Evolutionary conservation across 1,139 yeast genomes (phyloP).

Genomic region (Sugiyamaella novakii): DNA sequence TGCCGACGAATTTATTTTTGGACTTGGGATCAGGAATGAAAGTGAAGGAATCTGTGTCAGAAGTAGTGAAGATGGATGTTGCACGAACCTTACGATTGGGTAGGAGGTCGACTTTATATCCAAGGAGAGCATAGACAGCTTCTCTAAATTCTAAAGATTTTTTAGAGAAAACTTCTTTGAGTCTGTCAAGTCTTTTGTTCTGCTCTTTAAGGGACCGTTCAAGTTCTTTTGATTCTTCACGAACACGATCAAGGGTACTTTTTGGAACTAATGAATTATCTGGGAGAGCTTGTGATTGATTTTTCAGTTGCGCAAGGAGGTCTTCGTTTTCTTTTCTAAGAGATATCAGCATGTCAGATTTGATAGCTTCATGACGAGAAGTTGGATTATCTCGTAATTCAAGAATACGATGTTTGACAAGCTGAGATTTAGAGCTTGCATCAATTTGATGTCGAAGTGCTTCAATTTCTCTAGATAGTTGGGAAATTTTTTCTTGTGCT

Average conservation of each 20-base stretch:
- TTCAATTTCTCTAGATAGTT: constrained; percentile 33
- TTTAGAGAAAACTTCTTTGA: constrained; percentile 64
- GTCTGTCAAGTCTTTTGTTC: constrained; percentile 59
- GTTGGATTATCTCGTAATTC: constrained; percentile 72
- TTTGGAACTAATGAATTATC: constrained; percentile 51
- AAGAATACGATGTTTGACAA: constrained; percentile 52
- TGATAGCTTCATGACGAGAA: constrained; percentile 63
- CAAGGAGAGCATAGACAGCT: constrained; percentile 68
- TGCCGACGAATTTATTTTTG: constrained; percentile 40
- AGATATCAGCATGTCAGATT: constrained; percentile 54
- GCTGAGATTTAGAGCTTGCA: constrained; percentile 31
- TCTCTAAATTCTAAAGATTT: constrained; percentile 76
- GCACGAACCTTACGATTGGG: constrained; percentile 69
- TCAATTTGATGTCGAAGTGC: constrained; percentile 36
- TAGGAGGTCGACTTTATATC: constrained; percentile 72
- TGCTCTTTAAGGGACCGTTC: constrained; percentile 55
- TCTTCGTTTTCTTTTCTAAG: constrained; percentile 65
- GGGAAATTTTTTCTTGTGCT: constrained; percentile 29
- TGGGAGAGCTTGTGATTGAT: constrained; percentile 24
- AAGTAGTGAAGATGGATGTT: constrained; percentile 54
- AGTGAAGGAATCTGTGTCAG: constrained; percentile 41
- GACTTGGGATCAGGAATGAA: constrained; percentile 43
- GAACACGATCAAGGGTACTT: constrained; percentile 65
- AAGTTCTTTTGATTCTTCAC: constrained; percentile 54
- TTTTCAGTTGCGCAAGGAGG: constrained; percentile 42